A percentile compares a stretch with the other conserved stretches of the same genome.
phyloP scores from a whole-genome alignment of 2,329 filamentous ascomycete genomes.

The Cladorrhinum sp. region DNA sequence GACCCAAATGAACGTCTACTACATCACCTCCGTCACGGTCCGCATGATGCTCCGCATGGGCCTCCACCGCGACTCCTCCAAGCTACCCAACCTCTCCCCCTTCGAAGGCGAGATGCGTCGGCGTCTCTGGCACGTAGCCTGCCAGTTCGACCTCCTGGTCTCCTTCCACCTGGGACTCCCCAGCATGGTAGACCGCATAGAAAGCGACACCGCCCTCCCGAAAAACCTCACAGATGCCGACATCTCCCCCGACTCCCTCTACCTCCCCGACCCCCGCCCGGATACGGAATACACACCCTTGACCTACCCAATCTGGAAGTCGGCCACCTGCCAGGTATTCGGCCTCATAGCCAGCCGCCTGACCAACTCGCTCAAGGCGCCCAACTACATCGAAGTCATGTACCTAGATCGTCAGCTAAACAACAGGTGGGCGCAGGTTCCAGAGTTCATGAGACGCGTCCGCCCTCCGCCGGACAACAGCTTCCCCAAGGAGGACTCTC shows the following conservation, averaged over 20 bases:
- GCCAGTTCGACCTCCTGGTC: conserved; percentile 61
- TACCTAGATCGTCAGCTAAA: conserved; percentile 45
- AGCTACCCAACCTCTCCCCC: conserved; percentile 47
- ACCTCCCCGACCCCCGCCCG: conserved; percentile 56
- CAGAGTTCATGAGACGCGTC: conserved; percentile 45
- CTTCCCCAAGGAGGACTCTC: conserved; percentile 47
- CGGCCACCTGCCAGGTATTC: conserved; percentile 46
- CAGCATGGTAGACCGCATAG: conserved; percentile 60
- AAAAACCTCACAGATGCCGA: conserved; percentile 59
- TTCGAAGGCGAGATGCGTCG: conserved; percentile 55
- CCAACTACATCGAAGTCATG: conserved; percentile 49
- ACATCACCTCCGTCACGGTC: conserved; percentile 49
- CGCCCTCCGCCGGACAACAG: conserved; percentile 45
- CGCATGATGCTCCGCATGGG: conserved; percentile 59
- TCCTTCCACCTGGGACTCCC: conserved; percentile 68
- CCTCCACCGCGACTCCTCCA: conserved; percentile 53
- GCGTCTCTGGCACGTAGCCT: conserved; percentile 51
- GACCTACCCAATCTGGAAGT: conserved; percentile 54
- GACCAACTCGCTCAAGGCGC: conserved; percentile 47
- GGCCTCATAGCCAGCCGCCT: conserved; percentile 49
- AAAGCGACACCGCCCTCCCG: conserved; percentile 60
- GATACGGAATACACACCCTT: conserved; percentile 57
- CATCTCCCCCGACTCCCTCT: conserved; percentile 56
- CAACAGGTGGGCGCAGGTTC: conserved; percentile 45
- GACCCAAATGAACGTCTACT: conserved; percentile 53